Evolutionary conservation across 2,329 filamentous ascomycete species (phyloP), one percentile per base, ranked within the genome.

Genomic region (Trichoderma koningiopsis): DNA sequence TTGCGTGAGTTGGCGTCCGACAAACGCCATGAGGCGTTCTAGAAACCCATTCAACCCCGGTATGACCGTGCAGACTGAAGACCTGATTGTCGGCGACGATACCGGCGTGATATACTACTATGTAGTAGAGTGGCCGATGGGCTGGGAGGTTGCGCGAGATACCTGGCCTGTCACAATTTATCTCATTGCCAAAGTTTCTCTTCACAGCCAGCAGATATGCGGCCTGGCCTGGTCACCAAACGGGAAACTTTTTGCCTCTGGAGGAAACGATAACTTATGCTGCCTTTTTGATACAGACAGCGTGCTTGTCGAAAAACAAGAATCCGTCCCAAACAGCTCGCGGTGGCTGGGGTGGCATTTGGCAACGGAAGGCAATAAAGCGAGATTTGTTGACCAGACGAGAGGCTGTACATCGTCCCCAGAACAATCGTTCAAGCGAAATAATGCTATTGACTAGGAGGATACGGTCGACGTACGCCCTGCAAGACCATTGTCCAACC

Each of bases 231-330:
- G 94, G 93, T 94, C 93, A 4, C 83, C 84, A 3, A 88, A 92
- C 74, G 93, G 93, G 4, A 84, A 85, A 3, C 85, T 89, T 43
- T 94, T 99, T 77, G 93, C 93, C 16, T 94, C 92, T 5, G 94
- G 96, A 7, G 93, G 92, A 29, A 98, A 99, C 76, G 96, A 99
- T 82, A 97, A 98, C 76, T 80, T 89, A 3, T 96, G 95, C 76
- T 92, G 90, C 73, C 84, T 98, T 2, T 97, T 96, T 78, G 88
- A 94, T 65, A 86, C 87, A 3, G 84, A 86, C 59, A 85, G 87
- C 52, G 82, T 95, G 22, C 76, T 89, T 22, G 73, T 72, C 13
- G 64, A 68, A 65, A 68, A 60, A 6, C 67, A 70, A 40, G 57
- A 62, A 14, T 14, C 58, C 52, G 19, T 22, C 31, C 57, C 55